A percentile compares a stretch with the other conserved stretches of the same genome.
Evolutionary conservation across 2,329 filamentous ascomycete species (phyloP).

Genomic region (Colletotrichum eremochloae): DNA sequence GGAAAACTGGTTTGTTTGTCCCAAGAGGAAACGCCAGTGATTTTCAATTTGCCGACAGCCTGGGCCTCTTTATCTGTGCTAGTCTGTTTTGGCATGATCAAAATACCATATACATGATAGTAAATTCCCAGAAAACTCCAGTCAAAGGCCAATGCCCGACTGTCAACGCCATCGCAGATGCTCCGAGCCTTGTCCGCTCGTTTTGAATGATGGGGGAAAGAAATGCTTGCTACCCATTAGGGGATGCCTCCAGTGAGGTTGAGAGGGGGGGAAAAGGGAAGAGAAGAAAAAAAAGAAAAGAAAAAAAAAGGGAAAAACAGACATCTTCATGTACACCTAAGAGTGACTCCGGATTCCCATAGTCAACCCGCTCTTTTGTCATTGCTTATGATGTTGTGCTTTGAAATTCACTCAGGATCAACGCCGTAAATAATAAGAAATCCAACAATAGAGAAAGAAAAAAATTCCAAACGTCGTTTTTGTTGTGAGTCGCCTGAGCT

Average conservation of each 20-base stretch:
- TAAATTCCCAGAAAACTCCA: constrained; percentile 12
- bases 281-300: too few relatives aligned
- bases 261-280: neutral
- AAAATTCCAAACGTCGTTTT: neutral
- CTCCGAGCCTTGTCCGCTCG: neutral
- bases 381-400: neutral
- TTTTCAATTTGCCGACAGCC: constrained; percentile 6
- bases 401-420: neutral
- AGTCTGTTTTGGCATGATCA: constrained; percentile 13
- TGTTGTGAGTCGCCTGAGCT: neutral
- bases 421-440: neutral
- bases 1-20: neutral
- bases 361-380: neutral
- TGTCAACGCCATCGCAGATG: constrained; percentile 21
- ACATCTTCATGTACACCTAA: constrained; percentile 31
- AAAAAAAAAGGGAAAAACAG: neutral
- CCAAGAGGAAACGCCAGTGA: neutral
- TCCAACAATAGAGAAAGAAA: neutral
- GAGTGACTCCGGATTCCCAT: constrained; percentile 29
- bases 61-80: constrained; percentile 8
- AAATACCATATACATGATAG: constrained; percentile 11
- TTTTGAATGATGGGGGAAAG: neutral
- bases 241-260: constrained; percentile 15
- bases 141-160: constrained; percentile 14
- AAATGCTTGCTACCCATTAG: neutral